Percentiles rank a stretch among this genome's conserved stretches.
phyloP scores from a whole-genome alignment of 768 basidiomycete genomes.

The Leccinum broughii region DNA sequence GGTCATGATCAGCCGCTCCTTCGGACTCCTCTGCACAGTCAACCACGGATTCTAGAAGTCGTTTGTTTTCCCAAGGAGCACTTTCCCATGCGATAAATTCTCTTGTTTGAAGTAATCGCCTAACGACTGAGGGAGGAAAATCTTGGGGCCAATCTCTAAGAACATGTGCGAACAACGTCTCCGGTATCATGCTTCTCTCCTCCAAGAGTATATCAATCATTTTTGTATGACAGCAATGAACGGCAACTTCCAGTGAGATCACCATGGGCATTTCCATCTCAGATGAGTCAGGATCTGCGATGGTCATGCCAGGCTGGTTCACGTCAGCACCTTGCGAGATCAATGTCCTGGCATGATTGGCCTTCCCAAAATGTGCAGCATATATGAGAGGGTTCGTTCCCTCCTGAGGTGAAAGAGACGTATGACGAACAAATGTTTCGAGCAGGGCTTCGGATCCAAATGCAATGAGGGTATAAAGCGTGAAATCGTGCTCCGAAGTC shows the following conservation, averaged over 20 bases:
- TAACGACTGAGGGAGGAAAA: constrained; percentile 2
- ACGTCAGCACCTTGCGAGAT: constrained; percentile 1
- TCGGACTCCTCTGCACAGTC: background rate
- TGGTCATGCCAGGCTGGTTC: background rate
- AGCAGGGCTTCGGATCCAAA: constrained; percentile 5
- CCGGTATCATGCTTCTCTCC: background rate
- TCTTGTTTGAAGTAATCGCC: background rate
- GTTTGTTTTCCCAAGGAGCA: background rate
- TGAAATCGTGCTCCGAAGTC: background rate
- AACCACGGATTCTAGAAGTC: background rate
- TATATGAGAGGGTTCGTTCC: constrained; percentile 12
- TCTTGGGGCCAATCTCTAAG: background rate
- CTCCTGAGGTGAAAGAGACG: background rate
- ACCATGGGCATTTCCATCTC: background rate
- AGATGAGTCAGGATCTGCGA: background rate
- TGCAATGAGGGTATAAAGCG: constrained; percentile 8
- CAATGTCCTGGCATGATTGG: background rate
- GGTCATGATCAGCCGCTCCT: background rate
- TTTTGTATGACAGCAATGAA: background rate
- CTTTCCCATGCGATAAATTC: background rate
- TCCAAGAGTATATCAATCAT: constrained; percentile 1
- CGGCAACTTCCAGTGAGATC: background rate
- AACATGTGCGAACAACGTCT: background rate
- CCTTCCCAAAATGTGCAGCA: background rate
- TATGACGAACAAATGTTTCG: background rate